phyloP scores from a whole-genome alignment of 306 rosid genomes.

The Geum urbanum region DNA sequence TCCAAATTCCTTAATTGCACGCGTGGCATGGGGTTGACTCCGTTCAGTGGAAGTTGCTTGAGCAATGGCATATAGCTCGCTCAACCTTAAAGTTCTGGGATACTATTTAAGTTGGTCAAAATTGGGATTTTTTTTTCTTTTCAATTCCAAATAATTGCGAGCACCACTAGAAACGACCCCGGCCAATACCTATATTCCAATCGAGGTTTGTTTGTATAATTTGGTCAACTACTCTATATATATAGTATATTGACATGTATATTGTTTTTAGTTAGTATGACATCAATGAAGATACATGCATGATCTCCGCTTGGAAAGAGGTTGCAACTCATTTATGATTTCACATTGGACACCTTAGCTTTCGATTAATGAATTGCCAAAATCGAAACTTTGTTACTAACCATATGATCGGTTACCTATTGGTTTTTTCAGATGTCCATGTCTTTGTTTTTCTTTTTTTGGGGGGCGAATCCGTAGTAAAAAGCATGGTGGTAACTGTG shows the following conservation, averaged over 20 bases:
- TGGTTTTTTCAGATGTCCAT: too few species aligned
- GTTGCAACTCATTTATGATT: neutral
- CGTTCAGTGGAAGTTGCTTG: neutral
- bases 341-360: neutral
- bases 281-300: neutral
- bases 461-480: too few species aligned
- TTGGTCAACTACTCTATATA: constrained; percentile 3
- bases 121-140: neutral
- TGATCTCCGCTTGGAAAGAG: neutral
- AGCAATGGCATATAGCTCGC: neutral
- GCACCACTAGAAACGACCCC: neutral
- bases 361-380: neutral
- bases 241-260: neutral
- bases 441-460: too few species aligned
- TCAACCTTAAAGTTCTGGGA: neutral
- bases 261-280: neutral
- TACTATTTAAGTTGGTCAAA: neutral
- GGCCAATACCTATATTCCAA: neutral
- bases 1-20: constrained; percentile 10
- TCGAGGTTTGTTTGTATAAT: neutral
- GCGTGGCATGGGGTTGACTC: neutral
- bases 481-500: too few species aligned
- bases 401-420: neutral
- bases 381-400: neutral
- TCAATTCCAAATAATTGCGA: neutral